Evolutionary conservation across 495 filamentous ascomycete genomes (phyloP).

Genomic region (Lophium mytilinum): DNA sequence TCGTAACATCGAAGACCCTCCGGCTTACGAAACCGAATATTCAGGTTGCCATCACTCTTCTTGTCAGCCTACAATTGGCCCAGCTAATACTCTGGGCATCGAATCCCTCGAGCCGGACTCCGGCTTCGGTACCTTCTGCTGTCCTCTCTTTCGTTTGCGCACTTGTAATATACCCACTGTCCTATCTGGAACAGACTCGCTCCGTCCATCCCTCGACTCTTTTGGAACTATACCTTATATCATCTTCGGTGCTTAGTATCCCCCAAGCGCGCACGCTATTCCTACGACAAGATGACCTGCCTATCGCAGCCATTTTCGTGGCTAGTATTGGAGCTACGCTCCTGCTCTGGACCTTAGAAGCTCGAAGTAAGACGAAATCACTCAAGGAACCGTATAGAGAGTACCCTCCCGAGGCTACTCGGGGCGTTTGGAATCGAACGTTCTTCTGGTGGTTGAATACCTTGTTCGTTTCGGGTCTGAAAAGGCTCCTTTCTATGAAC

Average conservation of each 20-base stretch:
- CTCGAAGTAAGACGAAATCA: conserved; percentile 44
- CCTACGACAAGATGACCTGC: conserved; percentile 35
- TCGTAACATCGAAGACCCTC: background rate
- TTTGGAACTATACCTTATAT: conserved; percentile 50
- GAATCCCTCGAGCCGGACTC: conserved; percentile 29
- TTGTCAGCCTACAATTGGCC: conserved; percentile 26
- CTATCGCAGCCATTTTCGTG: conserved; percentile 39
- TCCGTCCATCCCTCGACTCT: conserved; percentile 51
- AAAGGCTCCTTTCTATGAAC: conserved; percentile 6
- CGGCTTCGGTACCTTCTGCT: conserved; percentile 42
- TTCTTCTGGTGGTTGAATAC: conserved; percentile 54
- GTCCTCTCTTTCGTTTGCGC: conserved; percentile 37
- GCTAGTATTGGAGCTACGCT: conserved; percentile 39
- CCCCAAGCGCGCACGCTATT: conserved; percentile 50
- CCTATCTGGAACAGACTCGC: conserved; percentile 48
- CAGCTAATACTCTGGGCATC: conserved; percentile 3
- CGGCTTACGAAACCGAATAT: background rate
- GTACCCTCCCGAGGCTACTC: conserved; percentile 52
- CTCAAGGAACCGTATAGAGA: conserved; percentile 38
- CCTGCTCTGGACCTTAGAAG: conserved; percentile 44
- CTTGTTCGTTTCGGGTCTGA: conserved; percentile 34
- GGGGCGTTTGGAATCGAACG: conserved; percentile 42
- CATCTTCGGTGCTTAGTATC: conserved; percentile 50
- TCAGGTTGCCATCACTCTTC: conserved; percentile 3
- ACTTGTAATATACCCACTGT: conserved; percentile 40